Percentiles rank a stretch among this genome's conserved stretches.
Conservation (phyloP, 805 yeast genomes). For the Saccharomycopsis selenospora region DNA sequence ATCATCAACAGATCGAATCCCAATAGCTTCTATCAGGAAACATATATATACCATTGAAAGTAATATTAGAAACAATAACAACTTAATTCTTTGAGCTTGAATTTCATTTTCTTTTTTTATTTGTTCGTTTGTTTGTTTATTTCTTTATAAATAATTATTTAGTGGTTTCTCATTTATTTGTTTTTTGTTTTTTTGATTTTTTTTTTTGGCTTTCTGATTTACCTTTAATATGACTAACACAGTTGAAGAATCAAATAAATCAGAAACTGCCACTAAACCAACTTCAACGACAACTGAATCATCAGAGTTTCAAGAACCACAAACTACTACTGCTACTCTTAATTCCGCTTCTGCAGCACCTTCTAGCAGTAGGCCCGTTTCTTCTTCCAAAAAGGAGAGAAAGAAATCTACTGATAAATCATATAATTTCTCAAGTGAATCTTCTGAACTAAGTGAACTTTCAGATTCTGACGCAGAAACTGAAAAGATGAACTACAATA, state of each 20-base stretch:
- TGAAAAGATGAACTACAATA: constrained; percentile 61
- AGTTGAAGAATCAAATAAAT: neutral
- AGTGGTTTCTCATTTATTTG: too few relatives aligned
- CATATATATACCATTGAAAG: too few relatives aligned
- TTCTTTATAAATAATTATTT: too few relatives aligned
- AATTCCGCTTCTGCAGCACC: neutral
- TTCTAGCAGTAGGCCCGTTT: neutral
- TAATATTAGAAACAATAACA: too few relatives aligned
- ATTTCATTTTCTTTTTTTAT: too few relatives aligned
- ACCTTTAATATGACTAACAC: neutral
- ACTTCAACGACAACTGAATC: neutral
- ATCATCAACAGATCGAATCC: too few relatives aligned
- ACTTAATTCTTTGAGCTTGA: too few relatives aligned
- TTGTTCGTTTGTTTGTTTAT: too few relatives aligned
- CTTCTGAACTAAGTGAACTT: constrained; percentile 47
- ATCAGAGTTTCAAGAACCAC: neutral
- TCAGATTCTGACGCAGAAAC: constrained; percentile 82
- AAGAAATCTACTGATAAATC: neutral
- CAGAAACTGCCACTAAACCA: neutral
- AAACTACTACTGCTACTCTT: neutral
- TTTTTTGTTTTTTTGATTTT: too few relatives aligned
- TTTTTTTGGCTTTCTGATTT: neutral
- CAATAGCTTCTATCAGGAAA: too few relatives aligned
- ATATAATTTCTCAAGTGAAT: constrained; percentile 14
- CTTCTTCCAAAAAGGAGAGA: neutral